These are phyloP conservation scores for Populus ilicifolia DNA, from an alignment of 345 rosid genomes.

Conservation along the genomic window DNA sequence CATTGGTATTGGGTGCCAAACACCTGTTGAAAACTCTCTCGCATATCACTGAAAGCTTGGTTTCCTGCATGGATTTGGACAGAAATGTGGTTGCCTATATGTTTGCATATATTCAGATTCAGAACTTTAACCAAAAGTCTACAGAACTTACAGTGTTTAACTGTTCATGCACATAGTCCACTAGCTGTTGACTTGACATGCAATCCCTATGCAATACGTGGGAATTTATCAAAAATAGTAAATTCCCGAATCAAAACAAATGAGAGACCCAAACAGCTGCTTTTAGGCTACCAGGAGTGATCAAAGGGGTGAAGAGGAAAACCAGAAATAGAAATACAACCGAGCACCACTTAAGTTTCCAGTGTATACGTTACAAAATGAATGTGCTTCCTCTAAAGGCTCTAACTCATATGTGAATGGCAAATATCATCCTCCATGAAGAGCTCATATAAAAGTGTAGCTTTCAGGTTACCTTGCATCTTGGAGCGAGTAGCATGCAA, in stretches of 20 bases:
- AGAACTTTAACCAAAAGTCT: background rate
- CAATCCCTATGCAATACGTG: conserved; percentile 60
- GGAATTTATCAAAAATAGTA: background rate
- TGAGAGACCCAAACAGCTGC: background rate
- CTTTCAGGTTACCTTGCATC: background rate
- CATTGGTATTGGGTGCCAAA: conserved; percentile 69
- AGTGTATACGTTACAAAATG: background rate
- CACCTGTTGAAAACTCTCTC: conserved; percentile 77
- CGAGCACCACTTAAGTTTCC: background rate
- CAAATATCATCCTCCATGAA: background rate
- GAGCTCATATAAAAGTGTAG: background rate
- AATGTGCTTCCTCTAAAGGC: background rate
- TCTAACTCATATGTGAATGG: background rate
- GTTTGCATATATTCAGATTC: background rate
- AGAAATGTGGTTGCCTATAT: background rate
- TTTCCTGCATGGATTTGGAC: conserved; percentile 53
- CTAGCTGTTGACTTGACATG: conserved; percentile 91
- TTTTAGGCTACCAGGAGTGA: background rate
- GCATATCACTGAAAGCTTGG: conserved; percentile 69
- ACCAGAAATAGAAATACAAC: background rate
- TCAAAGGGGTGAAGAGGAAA: background rate
- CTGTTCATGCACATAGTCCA: conserved; percentile 46
- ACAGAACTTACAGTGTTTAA: conserved; percentile 14
- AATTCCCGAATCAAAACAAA: background rate
- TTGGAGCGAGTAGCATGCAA: background rate